A percentile compares a stretch with the other conserved stretches of the same genome.
phyloP scores from a whole-genome alignment of 176 grass and related monocot genomes.

The Coix lacrymajobi region DNA sequence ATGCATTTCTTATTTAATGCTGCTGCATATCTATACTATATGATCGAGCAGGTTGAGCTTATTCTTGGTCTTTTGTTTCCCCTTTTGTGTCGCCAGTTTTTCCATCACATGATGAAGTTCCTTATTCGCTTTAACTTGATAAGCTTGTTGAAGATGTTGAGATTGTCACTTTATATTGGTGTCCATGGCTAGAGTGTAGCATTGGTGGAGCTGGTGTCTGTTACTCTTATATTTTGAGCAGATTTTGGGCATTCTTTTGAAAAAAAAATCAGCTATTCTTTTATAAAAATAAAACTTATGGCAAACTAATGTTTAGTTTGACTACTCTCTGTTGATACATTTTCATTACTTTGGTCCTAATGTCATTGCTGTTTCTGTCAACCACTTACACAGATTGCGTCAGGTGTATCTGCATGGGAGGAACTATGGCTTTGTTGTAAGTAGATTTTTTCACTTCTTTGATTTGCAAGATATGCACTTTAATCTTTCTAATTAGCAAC shows the following conservation, averaged over 20 bases:
- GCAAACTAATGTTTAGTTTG: slow-evolving; percentile 15
- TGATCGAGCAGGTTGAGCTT: not conserved
- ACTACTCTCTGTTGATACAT: not conserved
- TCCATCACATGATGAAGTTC: slow-evolving; percentile 19
- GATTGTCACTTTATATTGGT: slow-evolving; percentile 40
- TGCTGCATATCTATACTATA: not conserved
- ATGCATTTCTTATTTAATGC: not conserved
- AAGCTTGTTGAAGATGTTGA: slow-evolving; percentile 81
- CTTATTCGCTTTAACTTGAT: slow-evolving; percentile 46
- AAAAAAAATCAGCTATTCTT: not conserved
- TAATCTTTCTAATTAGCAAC: not conserved
- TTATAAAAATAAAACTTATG: not conserved
- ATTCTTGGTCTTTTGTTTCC: not conserved
- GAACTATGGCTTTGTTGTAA: slow-evolving; percentile 84
- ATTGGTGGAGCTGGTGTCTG: not conserved
- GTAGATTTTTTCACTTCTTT: slow-evolving; percentile 4
- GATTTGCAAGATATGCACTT: not conserved
- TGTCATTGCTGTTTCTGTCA: slow-evolving; percentile 46
- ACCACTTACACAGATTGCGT: slow-evolving; percentile 52
- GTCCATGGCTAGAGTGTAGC: slow-evolving; percentile 2
- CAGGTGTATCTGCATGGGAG: slow-evolving; percentile 65
- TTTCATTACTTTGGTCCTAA: slow-evolving; percentile 17
- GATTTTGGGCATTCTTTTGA: slow-evolving; percentile 13
- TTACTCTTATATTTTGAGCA: slow-evolving; percentile 13
- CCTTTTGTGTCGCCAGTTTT: slow-evolving; percentile 12